A percentile compares a stretch with the other conserved stretches of the same genome.
phyloP scores from a whole-genome alignment of 352 stramenopile genomes.

The Pythium diclinum region DNA sequence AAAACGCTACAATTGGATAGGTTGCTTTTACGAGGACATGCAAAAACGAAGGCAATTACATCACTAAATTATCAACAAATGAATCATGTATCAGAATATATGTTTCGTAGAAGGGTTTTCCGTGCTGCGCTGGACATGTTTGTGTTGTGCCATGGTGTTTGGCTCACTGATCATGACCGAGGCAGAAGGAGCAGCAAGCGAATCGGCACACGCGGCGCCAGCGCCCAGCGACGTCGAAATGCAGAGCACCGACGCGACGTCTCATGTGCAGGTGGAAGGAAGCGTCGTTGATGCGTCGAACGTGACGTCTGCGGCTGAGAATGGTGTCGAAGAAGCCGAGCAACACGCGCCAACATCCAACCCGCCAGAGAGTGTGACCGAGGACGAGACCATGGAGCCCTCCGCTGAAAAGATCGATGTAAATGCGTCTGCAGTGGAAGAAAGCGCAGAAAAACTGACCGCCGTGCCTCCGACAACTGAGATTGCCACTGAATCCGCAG shows the following conservation, averaged over 20 bases:
- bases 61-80: background rate
- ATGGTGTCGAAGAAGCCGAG: background rate
- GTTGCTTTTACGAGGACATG: no score
- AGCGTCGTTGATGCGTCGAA: background rate
- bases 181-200: slow-evolving; percentile 1
- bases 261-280: background rate
- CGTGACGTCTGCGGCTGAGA: slow-evolving; percentile 1
- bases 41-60: no score
- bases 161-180: slow-evolving; percentile 17
- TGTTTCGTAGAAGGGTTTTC: background rate
- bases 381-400: background rate
- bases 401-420: background rate
- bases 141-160: background rate
- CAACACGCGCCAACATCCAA: background rate
- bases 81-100: background rate
- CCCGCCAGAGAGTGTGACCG: background rate
- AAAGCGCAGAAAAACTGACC: background rate
- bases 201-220: background rate
- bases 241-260: background rate
- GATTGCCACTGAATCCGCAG: background rate
- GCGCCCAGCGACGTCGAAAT: slow-evolving; percentile 18
- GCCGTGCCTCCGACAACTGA: background rate
- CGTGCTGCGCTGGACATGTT: background rate
- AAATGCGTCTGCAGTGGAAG: background rate
- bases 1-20: background rate